Conservation (phyloP, 2,329 filamentous ascomycete genomes). For the Fusarium chlamydosporum region DNA sequence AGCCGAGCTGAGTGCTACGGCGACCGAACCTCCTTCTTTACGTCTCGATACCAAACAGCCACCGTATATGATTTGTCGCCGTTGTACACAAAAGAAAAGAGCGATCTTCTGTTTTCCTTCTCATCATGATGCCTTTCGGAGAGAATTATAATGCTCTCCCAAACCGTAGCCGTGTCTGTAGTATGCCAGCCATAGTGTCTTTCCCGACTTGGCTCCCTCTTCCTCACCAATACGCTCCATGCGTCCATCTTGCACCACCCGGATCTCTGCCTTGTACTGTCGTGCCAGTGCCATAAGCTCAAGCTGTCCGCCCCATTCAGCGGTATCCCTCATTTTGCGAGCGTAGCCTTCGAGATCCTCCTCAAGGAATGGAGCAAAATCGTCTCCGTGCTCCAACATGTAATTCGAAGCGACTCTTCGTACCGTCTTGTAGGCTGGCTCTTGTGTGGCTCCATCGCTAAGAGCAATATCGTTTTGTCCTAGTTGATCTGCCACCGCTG, state of each 20-base stretch:
- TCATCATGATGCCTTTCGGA: slow-evolving; percentile 65
- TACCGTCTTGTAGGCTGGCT: slow-evolving; percentile 73
- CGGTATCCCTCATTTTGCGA: slow-evolving; percentile 83
- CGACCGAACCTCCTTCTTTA: slow-evolving; percentile 35
- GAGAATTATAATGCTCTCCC: slow-evolving; percentile 97
- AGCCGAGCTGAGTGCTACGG: slow-evolving; percentile 29
- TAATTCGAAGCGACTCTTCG: slow-evolving; percentile 81
- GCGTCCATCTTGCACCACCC: slow-evolving; percentile 86
- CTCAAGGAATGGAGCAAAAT: slow-evolving; percentile 90
- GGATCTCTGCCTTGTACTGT: slow-evolving; percentile 83
- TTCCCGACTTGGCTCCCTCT: slow-evolving; percentile 66
- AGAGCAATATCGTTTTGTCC: slow-evolving; percentile 65
- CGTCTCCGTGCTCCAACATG: slow-evolving; percentile 79
- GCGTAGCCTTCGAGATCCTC: slow-evolving; percentile 82
- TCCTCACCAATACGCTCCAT: slow-evolving; percentile 77
- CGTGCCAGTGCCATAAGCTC: slow-evolving; percentile 88
- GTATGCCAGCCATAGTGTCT: slow-evolving; percentile 86
- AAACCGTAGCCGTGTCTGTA: slow-evolving; percentile 94
- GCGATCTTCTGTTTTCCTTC: slow-evolving; percentile 35
- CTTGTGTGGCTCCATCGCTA: slow-evolving; percentile 29
- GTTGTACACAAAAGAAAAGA: slow-evolving; percentile 44
- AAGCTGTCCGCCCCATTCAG: slow-evolving; percentile 95
- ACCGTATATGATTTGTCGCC: slow-evolving; percentile 44
- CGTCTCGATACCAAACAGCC: slow-evolving; percentile 46
- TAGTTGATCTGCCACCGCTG: slow-evolving; percentile 89